Base-by-base conservation (phyloP, 2,329 filamentous ascomycete species). In the Penicillium brevicompactum region DNA sequence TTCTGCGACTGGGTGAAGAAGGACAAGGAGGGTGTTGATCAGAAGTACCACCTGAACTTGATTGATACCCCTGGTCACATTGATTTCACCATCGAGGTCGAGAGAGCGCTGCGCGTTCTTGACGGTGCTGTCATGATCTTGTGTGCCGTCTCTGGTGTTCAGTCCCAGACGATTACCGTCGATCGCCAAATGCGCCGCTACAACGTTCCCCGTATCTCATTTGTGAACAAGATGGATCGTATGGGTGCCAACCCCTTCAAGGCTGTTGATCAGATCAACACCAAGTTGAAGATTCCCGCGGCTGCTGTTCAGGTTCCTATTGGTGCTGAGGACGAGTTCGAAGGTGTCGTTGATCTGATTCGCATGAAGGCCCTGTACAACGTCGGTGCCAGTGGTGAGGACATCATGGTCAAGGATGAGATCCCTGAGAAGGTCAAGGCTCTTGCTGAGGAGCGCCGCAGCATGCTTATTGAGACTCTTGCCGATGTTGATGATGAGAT, bases 161-260 rank as follows among this genome's bases (percentile, higher is more conserved):
- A 99, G 78, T 93, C 89, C 71, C 94, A 99, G 78, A 99, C 94
- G 18, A 97, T 97, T 67, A 99, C 94, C 1, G 94, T 99, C 61
- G 92, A 99, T 75, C 86, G 94, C 66, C 94, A 99, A 80, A 99
- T 99, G 94, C 91, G 92, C 80, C 87, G 94, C 65, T 99, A 99
- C 82, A 93, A 97, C 71, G 88, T 99, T 60, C 94, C 94, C 58
- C 85, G 94, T 67, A 87, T 99, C 74, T 96, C 90, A 51, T 99
- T 99, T 70, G 87, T 99, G 73, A 99, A 99, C 82, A 99, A 99
- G 83, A 97, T 99, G 93, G 94, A 99, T 72, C 89, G 94, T 63
- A 97, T 97, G 89, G 94, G 94, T 57, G 91, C 94, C 62, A 97
- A 99, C 73, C 94, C 94, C 8, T 99, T 92, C 86, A 97, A 96